A percentile compares a stretch with the other conserved stretches of the same genome.
These are phyloP conservation scores for Ascoidea rubescens DNA, from an alignment of 805 yeast genomes.

Conservation along the genomic window DNA sequence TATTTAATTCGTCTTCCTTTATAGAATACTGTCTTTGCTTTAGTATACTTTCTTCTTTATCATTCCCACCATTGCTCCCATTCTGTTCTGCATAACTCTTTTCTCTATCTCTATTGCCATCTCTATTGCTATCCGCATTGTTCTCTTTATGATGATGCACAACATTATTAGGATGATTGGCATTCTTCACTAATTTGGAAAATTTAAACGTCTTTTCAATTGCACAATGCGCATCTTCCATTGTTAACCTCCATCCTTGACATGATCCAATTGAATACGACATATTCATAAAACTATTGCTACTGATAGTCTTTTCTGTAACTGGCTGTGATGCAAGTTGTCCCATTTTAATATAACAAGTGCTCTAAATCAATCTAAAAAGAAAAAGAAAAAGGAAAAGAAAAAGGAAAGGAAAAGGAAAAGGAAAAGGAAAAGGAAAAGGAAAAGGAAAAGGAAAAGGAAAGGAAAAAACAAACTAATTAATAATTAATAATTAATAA, in stretches of 20 bases:
- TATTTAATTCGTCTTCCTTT: constrained; percentile 14
- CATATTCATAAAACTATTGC: constrained; percentile 1
- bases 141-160: too few species aligned
- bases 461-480: too few species aligned
- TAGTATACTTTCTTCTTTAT: too few species aligned
- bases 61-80: background rate
- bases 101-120: background rate
- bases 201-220: constrained; percentile 15
- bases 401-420: too few species aligned
- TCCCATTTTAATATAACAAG: constrained; percentile 45
- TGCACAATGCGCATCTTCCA: constrained; percentile 93
- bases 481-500: too few species aligned
- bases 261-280: constrained; percentile 9
- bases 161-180: background rate
- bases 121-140: background rate
- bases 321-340: constrained; percentile 92
- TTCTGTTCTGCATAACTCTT: background rate
- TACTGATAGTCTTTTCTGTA: constrained; percentile 33
- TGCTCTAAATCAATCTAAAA: too few species aligned
- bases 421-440: too few species aligned
- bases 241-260: constrained; percentile 95
- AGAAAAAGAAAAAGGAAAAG: too few species aligned
- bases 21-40: constrained; percentile 1
- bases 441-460: too few species aligned
- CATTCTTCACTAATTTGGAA: background rate